Percentiles rank a stretch among this genome's conserved stretches.
phyloP scores from a whole-genome alignment of 2,329 filamentous ascomycete genomes.

The Monosporascus ibericus region DNA sequence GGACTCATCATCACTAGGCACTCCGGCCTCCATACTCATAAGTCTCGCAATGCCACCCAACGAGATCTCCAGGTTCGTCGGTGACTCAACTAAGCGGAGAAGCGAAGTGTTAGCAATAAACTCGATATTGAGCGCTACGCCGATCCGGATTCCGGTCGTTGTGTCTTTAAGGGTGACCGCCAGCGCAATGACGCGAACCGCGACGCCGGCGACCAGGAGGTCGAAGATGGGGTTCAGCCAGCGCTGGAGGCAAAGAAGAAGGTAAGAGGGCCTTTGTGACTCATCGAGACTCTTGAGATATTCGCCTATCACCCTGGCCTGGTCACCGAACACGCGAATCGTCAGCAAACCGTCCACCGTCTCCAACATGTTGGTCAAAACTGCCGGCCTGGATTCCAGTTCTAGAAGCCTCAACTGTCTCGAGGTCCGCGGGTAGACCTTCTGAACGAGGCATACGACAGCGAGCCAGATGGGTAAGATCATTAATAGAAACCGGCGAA shows the following conservation, averaged over 20 bases:
- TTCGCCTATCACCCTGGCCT: slow-evolving; percentile 14
- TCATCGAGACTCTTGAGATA: slow-evolving; percentile 35
- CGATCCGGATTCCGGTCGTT: slow-evolving; percentile 23
- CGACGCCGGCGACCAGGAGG: slow-evolving; percentile 40
- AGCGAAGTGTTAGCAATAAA: slow-evolving; percentile 30
- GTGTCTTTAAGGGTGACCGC: slow-evolving; percentile 15
- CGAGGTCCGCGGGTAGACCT: slow-evolving; percentile 48
- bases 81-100: slow-evolving; percentile 23
- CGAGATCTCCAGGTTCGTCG: slow-evolving; percentile 29
- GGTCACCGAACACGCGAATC: slow-evolving; percentile 43
- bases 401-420: slow-evolving; percentile 51
- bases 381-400: slow-evolving; percentile 44
- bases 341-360: slow-evolving; percentile 38
- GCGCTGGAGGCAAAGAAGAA: slow-evolving; percentile 43
- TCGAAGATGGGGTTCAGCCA: slow-evolving; percentile 49
- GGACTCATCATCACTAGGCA: background rate
- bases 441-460: slow-evolving; percentile 40
- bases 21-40: slow-evolving; percentile 21
- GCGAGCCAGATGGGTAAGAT: slow-evolving; percentile 38
- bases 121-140: slow-evolving; percentile 30
- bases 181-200: slow-evolving; percentile 26
- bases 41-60: slow-evolving; percentile 29
- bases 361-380: slow-evolving; percentile 34
- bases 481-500: slow-evolving; percentile 30
- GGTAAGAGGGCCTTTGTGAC: slow-evolving; percentile 28